Evolutionary conservation across 2,329 filamentous ascomycete species (phyloP), one percentile per base, ranked within the genome.

Genomic region (Aspergillus viridinutans): DNA sequence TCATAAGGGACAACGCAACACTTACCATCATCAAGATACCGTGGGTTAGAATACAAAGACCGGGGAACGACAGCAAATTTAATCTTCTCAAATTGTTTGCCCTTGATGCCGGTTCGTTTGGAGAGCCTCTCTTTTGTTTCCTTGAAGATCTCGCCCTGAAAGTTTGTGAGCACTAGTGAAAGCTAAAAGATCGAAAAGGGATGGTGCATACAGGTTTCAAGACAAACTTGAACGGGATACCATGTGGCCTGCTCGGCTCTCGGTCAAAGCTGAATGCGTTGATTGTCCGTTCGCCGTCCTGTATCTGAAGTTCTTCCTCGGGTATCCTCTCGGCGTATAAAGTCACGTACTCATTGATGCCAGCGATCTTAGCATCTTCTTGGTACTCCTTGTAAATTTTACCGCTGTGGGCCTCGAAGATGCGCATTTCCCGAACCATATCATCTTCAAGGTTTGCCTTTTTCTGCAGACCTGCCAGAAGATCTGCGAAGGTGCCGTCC

Each of bases 71-170:
- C 76, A 6, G 92, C 90, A 79, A 99, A 97, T 75, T 95, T 97
- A 75, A 99, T 94, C 81, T 97, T 97, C 75, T 99, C 93, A 65
- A 99, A 92, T 63, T 91, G 91, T 81, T 99, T 99, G 74, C 94
- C 95, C 76, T 97, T 97, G 77, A 99, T 87, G 26, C 92, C 92
- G 0, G 90, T 96, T 58, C 93, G 84, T 74, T 92, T 93, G 65
- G 94, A 92, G 3, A 99, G 80, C n/a, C 94, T 86, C 76, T 96
- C 91, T 78, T 93, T 97, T 47, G 92, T 97, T 35, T 97, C 90
- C 57, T 85, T 86, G 76, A 99, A 97, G 42, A 82, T 81, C 73
- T 99, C 94, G 54, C 86, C 90, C 85, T 93, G 56, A 12, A 5
- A 4, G 21, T 58, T 58, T 53, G 53, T 70, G 32, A 67, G 62